A percentile compares a stretch with the other conserved stretches of the same genome.
phyloP scores from a whole-genome alignment of 2,329 filamentous ascomycete genomes.

The Microdochium nivale region DNA sequence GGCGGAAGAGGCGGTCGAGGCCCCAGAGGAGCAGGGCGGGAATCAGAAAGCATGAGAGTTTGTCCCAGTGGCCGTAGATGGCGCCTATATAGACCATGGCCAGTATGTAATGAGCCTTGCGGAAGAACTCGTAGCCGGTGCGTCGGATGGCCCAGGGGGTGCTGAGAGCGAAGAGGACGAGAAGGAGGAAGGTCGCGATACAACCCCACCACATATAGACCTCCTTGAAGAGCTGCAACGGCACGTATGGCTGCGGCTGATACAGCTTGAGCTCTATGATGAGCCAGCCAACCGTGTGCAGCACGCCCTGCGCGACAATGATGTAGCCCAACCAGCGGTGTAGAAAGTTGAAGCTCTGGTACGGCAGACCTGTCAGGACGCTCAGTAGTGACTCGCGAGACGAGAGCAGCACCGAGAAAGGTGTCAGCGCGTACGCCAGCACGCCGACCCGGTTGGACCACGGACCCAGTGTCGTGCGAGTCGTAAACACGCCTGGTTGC shows the following conservation, averaged over 20 bases:
- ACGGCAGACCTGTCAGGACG: slow-evolving; percentile 62
- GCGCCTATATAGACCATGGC: slow-evolving; percentile 68
- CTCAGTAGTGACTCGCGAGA: slow-evolving; percentile 63
- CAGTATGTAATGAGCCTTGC: slow-evolving; percentile 64
- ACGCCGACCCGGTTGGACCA: slow-evolving; percentile 63
- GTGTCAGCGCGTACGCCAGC: slow-evolving; percentile 66
- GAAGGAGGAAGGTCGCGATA: slow-evolving; percentile 57
- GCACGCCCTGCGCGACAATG: slow-evolving; percentile 56
- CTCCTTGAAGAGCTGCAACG: slow-evolving; percentile 48
- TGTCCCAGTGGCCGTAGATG: slow-evolving; percentile 66
- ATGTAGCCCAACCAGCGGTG: slow-evolving; percentile 70
- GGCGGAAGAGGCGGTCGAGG: slow-evolving; percentile 51
- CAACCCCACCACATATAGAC: slow-evolving; percentile 67
- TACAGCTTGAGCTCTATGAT: slow-evolving; percentile 59
- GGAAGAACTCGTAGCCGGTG: slow-evolving; percentile 72
- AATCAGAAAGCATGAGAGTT: slow-evolving; percentile 60
- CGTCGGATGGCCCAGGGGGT: slow-evolving; percentile 48
- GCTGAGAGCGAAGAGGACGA: slow-evolving; percentile 52
- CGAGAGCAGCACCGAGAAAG: slow-evolving; percentile 58
- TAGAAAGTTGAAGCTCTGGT: slow-evolving; percentile 70
- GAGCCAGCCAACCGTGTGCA: slow-evolving; percentile 67
- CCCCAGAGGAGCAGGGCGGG: slow-evolving; percentile 57
- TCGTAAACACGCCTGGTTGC: slow-evolving; percentile 47
- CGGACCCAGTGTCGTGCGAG: slow-evolving; percentile 55
- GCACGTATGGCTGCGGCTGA: slow-evolving; percentile 58